Base-by-base conservation (phyloP, 345 rosid species). In the Arabidopsis arenosa region DNA sequence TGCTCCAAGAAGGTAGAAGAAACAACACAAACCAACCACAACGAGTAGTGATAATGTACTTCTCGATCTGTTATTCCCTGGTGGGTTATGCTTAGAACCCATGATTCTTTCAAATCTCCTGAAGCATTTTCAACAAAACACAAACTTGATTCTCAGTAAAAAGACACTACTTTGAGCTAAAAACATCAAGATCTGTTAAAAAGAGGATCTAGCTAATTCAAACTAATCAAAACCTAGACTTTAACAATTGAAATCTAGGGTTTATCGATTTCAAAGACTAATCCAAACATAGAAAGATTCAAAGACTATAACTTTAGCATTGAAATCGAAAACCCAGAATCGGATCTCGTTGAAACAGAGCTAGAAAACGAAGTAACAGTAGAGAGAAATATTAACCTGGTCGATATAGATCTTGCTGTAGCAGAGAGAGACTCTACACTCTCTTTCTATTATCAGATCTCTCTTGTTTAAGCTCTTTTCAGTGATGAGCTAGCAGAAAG, bases 1-100 rank as follows among this genome's bases (percentile, higher is more conserved):
- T 60, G 97, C 89, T 64, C 99, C 99, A 75, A 95, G 80, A 62
- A 95, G 68, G 83, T 92, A 95, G 75, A 89, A 92, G 88, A 90
- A 87, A 85, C 97, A 85, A 54, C 99, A 95, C 74, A 95, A 73
- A 73, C 87, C 90, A 44, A 95, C 76, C 74, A 90, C 92, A 30
- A 89, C 66, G 54, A 95, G 84, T 80, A 95, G 73, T 10, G 91
- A 88, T 36, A 95, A 71, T 1, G 96, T 86, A 21, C 88, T 79
- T 71, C 92, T 86, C 0, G 82, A 61, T 82, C 85, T 85, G 78
- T 45, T 80, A 75, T 32, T 80, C 60, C 85, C 84, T 1, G 86
- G 47, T 62, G 76, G 73, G 61, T 80, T 82, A 72, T 82, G 72
- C 85, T 92, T 92, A 57, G 87, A 80, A 40, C 79, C 91, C 97